A percentile compares a stretch with the other conserved stretches of the same genome.
phyloP scores from a whole-genome alignment of 768 basidiomycete genomes.

The Leccinum variicolor region DNA sequence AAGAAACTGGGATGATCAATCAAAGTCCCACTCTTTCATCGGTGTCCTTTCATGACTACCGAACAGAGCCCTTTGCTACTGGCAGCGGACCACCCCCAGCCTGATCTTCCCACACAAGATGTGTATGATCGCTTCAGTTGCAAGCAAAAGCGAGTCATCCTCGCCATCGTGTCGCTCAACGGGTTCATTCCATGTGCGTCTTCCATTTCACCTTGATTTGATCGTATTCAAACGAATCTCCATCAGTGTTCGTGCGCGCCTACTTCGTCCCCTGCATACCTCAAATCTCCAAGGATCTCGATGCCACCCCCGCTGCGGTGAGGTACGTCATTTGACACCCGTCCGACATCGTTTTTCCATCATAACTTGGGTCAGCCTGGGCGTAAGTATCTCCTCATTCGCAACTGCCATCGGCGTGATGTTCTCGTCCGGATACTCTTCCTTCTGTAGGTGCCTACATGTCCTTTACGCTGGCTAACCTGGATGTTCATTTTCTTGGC shows the following conservation, averaged over 20 bases:
- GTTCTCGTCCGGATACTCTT: conserved; percentile 49
- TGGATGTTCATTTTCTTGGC: background rate
- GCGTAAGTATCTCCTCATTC: conserved; percentile 50
- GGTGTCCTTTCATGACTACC: background rate
- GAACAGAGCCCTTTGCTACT: background rate
- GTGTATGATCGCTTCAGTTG: conserved; percentile 60
- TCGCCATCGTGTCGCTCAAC: conserved; percentile 55
- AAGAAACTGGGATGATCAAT: background rate
- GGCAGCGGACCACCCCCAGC: background rate
- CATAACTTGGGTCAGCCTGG: conserved; percentile 32
- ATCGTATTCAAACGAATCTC: background rate
- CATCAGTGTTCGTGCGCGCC: conserved; percentile 61
- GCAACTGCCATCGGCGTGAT: conserved; percentile 45
- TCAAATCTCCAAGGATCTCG: conserved; percentile 62
- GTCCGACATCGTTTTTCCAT: background rate
- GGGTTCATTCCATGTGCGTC: conserved; percentile 61
- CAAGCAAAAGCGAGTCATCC: conserved; percentile 48
- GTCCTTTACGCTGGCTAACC: background rate
- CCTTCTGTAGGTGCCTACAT: conserved; percentile 40
- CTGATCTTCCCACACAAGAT: conserved; percentile 14
- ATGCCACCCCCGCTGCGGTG: conserved; percentile 53
- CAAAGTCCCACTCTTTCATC: background rate
- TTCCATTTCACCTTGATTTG: background rate
- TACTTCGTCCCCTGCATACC: conserved; percentile 76
- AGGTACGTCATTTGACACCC: conserved; percentile 36